These are phyloP conservation scores for Paralagenidium karlingii DNA, from an alignment of 352 stramenopile species.

Conservation along the genomic window DNA sequence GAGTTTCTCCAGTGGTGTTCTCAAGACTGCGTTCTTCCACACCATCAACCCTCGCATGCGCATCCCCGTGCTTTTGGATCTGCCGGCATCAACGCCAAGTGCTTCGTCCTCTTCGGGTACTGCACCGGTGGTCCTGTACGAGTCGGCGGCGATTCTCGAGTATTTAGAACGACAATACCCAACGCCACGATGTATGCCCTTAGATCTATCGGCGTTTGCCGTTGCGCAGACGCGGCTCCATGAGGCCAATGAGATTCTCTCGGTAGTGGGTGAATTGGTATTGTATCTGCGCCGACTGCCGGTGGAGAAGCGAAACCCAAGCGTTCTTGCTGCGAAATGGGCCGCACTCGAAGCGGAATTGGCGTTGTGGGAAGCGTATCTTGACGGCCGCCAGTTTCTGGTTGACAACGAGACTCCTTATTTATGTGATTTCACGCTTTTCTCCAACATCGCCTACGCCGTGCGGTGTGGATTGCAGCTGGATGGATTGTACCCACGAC, in stretches of 20 bases:
- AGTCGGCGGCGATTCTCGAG: slow-evolving; percentile 67
- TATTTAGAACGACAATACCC: slow-evolving; percentile 66
- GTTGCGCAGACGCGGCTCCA: slow-evolving; percentile 65
- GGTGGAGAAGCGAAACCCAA: slow-evolving; percentile 31
- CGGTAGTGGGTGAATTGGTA: slow-evolving; percentile 65
- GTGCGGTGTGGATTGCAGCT: slow-evolving; percentile 75
- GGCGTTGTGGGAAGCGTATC: slow-evolving; percentile 64
- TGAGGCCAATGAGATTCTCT: slow-evolving; percentile 77
- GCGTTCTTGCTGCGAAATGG: slow-evolving; percentile 61
- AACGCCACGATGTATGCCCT: slow-evolving; percentile 28
- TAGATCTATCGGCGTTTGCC: slow-evolving; percentile 30
- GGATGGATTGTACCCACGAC: slow-evolving; percentile 59
- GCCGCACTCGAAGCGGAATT: slow-evolving; percentile 51
- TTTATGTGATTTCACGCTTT: slow-evolving; percentile 73
- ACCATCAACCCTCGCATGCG: slow-evolving; percentile 70
- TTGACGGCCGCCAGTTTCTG: slow-evolving; percentile 46
- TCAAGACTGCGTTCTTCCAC: slow-evolving; percentile 68
- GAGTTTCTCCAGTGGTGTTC: slow-evolving; percentile 71
- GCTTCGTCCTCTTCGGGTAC: neutral
- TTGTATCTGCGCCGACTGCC: slow-evolving; percentile 69
- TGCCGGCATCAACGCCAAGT: slow-evolving; percentile 10
- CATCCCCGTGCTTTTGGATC: slow-evolving; percentile 69
- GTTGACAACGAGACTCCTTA: slow-evolving; percentile 44
- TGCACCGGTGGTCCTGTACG: slow-evolving; percentile 34
- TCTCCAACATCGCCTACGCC: slow-evolving; percentile 78